Percentiles rank a stretch among this genome's conserved stretches.
Conservation (phyloP, 768 basidiomycete genomes). For the Panellus pusillus region DNA sequence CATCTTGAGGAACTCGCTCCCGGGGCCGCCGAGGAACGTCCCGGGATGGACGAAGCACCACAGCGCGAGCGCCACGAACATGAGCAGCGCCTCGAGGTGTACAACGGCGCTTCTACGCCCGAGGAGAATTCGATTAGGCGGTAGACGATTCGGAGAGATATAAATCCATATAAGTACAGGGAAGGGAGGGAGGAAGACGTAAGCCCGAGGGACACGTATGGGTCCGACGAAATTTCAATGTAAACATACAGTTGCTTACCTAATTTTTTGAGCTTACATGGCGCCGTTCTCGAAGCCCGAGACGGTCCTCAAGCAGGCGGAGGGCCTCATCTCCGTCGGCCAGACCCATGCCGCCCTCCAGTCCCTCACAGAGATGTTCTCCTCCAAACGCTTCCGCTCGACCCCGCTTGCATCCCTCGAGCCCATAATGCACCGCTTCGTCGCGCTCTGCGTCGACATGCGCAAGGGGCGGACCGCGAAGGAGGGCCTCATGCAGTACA, state of each 20-base stretch:
- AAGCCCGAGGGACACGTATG: conserved; percentile 20
- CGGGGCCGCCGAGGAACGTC: conserved; percentile 20
- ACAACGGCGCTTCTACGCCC: conserved; percentile 17
- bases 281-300: conserved; percentile 90
- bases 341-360: conserved; percentile 90
- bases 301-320: conserved; percentile 89
- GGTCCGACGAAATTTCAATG: too few relatives aligned
- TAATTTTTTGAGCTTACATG: conserved; percentile 43
- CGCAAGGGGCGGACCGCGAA: conserved; percentile 92
- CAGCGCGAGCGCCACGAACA: conserved; percentile 18
- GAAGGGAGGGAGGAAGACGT: neutral
- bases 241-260: too few relatives aligned
- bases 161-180: neutral
- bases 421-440: conserved; percentile 93
- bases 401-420: conserved; percentile 88
- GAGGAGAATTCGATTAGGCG: conserved; percentile 18
- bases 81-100: conserved; percentile 22
- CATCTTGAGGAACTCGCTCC: conserved; percentile 19
- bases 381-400: conserved; percentile 90
- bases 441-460: conserved; percentile 95
- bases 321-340: conserved; percentile 89
- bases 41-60: conserved; percentile 21
- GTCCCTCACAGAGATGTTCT: conserved; percentile 89
- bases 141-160: conserved; percentile 9
- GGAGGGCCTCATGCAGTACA: conserved; percentile 95